These are phyloP conservation scores for Striga asiatica DNA, from an alignment of 257 asterid genomes.

Conservation along the genomic window DNA sequence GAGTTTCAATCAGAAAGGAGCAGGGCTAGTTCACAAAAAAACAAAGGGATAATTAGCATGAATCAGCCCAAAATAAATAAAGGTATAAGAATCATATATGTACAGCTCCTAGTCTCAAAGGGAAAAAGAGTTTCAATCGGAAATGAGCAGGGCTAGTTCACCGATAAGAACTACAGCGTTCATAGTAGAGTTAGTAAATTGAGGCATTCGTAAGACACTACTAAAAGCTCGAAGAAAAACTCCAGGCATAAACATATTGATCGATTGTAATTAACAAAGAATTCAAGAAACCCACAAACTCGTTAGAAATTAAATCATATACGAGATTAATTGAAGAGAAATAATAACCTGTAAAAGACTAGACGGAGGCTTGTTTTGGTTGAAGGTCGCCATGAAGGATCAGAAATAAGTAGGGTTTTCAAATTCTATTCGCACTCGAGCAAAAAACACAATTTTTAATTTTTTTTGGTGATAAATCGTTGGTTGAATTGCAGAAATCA, in stretches of 20 bases:
- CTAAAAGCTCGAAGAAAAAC: background rate
- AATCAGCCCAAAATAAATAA: background rate
- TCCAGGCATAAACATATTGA: background rate
- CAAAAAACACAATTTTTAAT: conserved; percentile 1
- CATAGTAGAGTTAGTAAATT: background rate
- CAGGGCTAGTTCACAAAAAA: no score
- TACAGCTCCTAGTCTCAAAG: no score
- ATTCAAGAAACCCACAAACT: background rate
- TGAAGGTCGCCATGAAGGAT: conserved; percentile 27
- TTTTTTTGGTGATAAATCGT: no score
- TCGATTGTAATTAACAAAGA: background rate
- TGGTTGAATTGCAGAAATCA: conserved; percentile 52
- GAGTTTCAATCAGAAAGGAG: no score
- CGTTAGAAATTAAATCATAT: background rate
- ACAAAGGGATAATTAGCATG: no score
- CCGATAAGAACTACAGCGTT: background rate
- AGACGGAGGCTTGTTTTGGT: conserved; percentile 26
- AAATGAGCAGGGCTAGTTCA: no score
- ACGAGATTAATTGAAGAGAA: background rate
- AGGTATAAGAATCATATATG: background rate
- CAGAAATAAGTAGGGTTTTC: background rate
- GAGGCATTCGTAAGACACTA: background rate
- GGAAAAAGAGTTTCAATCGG: no score
- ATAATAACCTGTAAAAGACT: conserved; percentile 20
- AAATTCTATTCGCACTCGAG: conserved; percentile 11